Percentiles rank a stretch among this genome's conserved stretches.
These are phyloP conservation scores for Nicotiana rustica DNA, from an alignment of 305 asterid species.

Conservation along the genomic window DNA sequence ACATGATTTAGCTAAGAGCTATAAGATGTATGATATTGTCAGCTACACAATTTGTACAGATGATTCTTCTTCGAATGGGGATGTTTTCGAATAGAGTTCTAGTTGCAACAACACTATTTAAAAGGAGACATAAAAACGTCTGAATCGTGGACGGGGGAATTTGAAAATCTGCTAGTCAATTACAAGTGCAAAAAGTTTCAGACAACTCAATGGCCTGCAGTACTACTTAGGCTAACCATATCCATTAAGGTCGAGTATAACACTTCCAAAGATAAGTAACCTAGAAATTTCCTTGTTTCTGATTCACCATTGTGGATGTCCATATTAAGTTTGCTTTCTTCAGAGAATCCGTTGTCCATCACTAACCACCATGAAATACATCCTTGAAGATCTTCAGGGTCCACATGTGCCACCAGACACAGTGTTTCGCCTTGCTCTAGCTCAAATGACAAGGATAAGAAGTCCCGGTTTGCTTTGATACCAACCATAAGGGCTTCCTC, in stretches of 20 bases:
- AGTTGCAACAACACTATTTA: background rate
- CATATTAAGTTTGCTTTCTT: conserved; percentile 61
- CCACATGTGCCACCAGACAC: conserved; percentile 79
- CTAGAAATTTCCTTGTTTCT: conserved; percentile 73
- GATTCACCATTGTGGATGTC: conserved; percentile 59
- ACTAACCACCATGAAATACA: conserved; percentile 97
- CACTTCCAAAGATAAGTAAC: conserved; percentile 74
- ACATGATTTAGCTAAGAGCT: conserved; percentile 15
- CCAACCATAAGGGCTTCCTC: conserved; percentile 86
- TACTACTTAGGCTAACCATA: conserved; percentile 74
- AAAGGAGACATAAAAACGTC: background rate
- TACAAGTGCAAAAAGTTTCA: background rate
- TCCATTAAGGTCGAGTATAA: conserved; percentile 77
- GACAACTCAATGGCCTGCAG: conserved; percentile 43
- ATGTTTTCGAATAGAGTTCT: background rate
- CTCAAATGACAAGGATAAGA: conserved; percentile 82
- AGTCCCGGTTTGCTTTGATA: conserved; percentile 78
- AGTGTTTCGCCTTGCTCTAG: conserved; percentile 81
- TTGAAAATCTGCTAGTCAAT: background rate
- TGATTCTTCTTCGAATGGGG: background rate
- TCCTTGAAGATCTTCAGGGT: conserved; percentile 81
- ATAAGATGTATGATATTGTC: background rate
- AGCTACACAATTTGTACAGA: conserved; percentile 14
- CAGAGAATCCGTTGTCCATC: conserved; percentile 63
- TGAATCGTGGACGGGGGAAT: background rate